Base-by-base conservation (phyloP, 768 basidiomycete genomes). In the Hericium erinaceus region DNA sequence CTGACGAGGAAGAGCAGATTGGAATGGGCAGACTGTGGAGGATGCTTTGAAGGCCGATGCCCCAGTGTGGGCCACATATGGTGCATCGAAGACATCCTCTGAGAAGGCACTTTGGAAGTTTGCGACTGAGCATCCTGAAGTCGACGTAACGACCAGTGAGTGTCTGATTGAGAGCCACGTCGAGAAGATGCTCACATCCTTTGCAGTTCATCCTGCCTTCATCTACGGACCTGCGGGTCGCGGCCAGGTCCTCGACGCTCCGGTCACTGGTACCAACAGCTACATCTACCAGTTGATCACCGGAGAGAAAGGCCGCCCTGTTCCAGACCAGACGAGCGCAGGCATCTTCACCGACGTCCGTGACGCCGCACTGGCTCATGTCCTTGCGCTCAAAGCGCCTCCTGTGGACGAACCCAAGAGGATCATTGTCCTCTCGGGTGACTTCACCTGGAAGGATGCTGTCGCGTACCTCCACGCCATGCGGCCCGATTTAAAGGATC, bases 21-120 rank as follows among this genome's bases (percentile, higher is more conserved):
- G 73, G 74, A 69, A 66, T 38, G 57, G 64, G 2, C 61, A 64
- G 8, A 70, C 70, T 3, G 59, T 60, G 22, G 70, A 74, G 52
- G 64, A 70, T 22, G 69, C 70, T 13, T 54, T 7, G 18, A 52
- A 18, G n/a, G 64, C 61, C 7, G 59, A 58, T 39, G 55, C 56
- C 22, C 18, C 58, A n/a, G 55, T 62, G 13, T 46, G 68, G 33
- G 64, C 70, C 38, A 64, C 65, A 7, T 55, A 58, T 33, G 28
- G 18, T 22, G 52, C 33, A 10, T 40, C 50, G 8, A 54, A 58
- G 52, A 48, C 46, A 2, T 33, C 20, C n/a, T 28, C 41, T n/a
- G 52, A 54, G 48, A 11, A 33, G 20, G 39, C 22, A 15, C 7
- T 58, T 9, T 49, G 58, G 54, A 37, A 55, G 48, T 46, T 41